Percentiles rank a stretch among this genome's conserved stretches.
Conservation (phyloP, 176 grass and related monocot genomes). For the Eremochloa ophiuroides region DNA sequence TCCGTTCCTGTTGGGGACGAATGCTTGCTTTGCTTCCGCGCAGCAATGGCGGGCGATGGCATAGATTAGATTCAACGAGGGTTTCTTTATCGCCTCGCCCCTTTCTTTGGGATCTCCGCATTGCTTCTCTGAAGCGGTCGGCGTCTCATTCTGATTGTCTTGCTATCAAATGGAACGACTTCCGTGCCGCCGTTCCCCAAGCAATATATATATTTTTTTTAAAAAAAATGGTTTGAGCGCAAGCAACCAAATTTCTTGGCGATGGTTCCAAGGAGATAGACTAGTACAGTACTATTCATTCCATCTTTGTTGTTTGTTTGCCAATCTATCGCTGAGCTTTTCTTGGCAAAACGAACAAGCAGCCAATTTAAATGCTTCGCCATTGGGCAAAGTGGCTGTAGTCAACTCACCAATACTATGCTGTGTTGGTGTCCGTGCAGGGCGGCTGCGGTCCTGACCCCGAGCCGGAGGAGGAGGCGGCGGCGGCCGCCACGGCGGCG, state of each 20-base stretch:
- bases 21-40: neutral
- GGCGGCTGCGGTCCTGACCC: conserved; percentile 48
- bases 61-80: neutral
- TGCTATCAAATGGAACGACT: neutral
- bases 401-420: neutral
- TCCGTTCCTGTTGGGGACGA: neutral
- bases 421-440: neutral
- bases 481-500: neutral
- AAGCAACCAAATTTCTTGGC: neutral
- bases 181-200: neutral
- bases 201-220: neutral
- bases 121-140: neutral
- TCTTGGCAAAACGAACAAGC: neutral
- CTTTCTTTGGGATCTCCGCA: neutral
- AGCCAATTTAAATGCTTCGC: neutral
- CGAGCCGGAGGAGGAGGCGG: conserved; percentile 37
- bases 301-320: neutral
- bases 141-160: neutral
- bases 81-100: neutral
- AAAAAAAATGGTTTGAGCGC: neutral
- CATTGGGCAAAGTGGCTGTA: neutral
- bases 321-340: neutral
- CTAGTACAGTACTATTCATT: neutral
- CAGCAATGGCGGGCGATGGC: conserved; percentile 27
- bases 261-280: neutral